Base-by-base conservation (phyloP, 192 early-diverging fungal species). In the Pilaira anomala region DNA sequence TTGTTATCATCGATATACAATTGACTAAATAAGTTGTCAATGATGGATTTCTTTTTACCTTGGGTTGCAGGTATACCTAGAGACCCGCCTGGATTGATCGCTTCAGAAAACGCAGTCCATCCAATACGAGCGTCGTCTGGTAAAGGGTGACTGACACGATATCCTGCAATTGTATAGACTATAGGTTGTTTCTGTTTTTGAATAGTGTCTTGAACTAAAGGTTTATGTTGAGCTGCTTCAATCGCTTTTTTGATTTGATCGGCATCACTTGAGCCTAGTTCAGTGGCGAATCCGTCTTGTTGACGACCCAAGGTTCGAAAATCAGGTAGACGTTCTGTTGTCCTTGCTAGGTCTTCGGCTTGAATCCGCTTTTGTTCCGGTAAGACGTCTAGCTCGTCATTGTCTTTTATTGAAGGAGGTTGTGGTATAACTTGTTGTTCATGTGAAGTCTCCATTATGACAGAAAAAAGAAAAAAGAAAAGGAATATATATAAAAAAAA, bases 31-130 rank as follows among this genome's bases (percentile, higher is more conserved):
- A 33, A n/a, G 14, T 5, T 46, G 18, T 12, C 3, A 1, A 18
- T 48, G 46, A n/a, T 7, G 1, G 13, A 4, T 24, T 53, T 41
- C 2, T 60, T 21, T 42, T 60, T 66, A 26, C 67, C 70, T 11
- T 50, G n/a, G n/a, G 33, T 49, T 0, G 71, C 71, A 14, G 3
- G 53, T 2, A 73, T 21, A 7, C 48, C 14, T 1, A 60, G 39
- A 12, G 60, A 14, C 7, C 71, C 71, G 13, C 71, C 71, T 16
- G 71, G 71, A 42, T 73, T 73, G 9, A 41, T 19, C 1, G 30
- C 21, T 18, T 44, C 52, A 2, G 71, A 73, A 33, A 73, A 63
- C 8, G 65, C 25, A 13, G 71, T 73, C 71, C 71, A 73, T 0
- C 71, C 71, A 18, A 62, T 48, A 30, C 65, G 60, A 9, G 46